Percentiles rank a stretch among this genome's conserved stretches.
Conservation (phyloP, 129 eudicot genomes). For the Lonicera japonica region DNA sequence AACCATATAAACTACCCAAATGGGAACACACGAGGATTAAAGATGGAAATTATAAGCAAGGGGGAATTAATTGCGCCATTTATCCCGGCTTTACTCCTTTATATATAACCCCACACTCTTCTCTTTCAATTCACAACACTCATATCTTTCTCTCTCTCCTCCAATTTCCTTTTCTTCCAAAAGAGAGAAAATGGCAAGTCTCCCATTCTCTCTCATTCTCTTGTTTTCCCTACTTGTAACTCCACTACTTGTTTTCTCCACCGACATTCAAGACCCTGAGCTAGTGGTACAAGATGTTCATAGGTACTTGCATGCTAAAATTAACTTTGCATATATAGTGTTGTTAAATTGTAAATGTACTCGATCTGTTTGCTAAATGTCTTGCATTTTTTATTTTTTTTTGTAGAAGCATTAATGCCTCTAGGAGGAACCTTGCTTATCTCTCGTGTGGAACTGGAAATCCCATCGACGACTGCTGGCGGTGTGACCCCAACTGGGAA, state of each 20-base stretch:
- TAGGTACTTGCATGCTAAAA: conserved; percentile 14
- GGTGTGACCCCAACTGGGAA: conserved; percentile 79
- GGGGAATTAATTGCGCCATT: conserved; percentile 61
- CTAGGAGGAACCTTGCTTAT: conserved; percentile 70
- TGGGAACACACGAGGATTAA: conserved; percentile 21
- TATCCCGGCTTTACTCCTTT: conserved; percentile 48
- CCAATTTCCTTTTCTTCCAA: not conserved
- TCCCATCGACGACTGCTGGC: conserved; percentile 92
- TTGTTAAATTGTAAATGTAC: no score
- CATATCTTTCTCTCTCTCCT: conserved; percentile 8
- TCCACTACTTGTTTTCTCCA: conserved; percentile 22
- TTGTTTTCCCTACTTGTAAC: conserved; percentile 15
- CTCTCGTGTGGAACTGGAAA: conserved; percentile 73
- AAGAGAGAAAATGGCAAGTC: conserved; percentile 8
- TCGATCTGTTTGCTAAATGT: not conserved
- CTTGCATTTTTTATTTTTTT: not conserved
- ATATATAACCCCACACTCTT: conserved; percentile 31
- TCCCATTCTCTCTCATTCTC: conserved; percentile 10
- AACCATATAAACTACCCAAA: conserved; percentile 25
- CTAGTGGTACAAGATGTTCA: conserved; percentile 53
- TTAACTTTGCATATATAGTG: no score
- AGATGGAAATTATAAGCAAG: conserved; percentile 3
- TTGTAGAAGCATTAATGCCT: conserved; percentile 48
- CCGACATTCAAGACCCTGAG: conserved; percentile 40
- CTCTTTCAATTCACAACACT: not conserved